A percentile compares a stretch with the other conserved stretches of the same genome.
Evolutionary conservation across 2,329 filamentous ascomycete species (phyloP).

Genomic region (Aspergillus pseudonomiae): DNA sequence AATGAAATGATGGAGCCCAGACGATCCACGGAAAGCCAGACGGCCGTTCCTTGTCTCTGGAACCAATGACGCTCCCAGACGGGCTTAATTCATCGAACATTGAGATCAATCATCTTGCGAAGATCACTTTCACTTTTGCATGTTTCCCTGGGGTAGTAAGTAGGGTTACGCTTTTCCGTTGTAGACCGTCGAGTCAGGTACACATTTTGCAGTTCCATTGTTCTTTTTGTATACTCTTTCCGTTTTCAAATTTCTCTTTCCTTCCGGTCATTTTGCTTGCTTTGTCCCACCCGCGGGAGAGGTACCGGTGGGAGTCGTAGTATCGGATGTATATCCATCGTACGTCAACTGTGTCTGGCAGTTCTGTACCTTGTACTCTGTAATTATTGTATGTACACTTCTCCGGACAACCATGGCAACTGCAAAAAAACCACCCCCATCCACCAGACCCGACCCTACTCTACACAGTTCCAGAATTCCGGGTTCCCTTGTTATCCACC

Average conservation of each 20-base stretch:
- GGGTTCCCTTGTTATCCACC: background rate
- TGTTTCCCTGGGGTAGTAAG: background rate
- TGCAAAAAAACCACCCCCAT: background rate
- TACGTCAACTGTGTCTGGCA: background rate
- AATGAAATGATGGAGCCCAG: conserved; percentile 19
- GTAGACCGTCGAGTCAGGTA: background rate
- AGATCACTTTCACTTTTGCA: background rate
- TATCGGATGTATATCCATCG: background rate
- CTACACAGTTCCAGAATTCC: background rate
- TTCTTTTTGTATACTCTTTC: background rate
- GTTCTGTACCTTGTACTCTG: background rate
- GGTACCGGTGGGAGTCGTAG: background rate
- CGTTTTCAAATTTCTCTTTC: background rate
- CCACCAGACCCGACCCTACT: background rate
- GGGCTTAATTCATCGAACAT: conserved; percentile 4
- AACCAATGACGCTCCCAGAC: conserved; percentile 14
- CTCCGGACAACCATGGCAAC: background rate
- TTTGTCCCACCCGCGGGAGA: background rate
- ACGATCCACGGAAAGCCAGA: conserved; percentile 24
- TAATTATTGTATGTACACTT: background rate
- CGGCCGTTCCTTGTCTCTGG: conserved; percentile 24
- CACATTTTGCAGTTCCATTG: background rate
- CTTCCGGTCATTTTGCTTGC: background rate
- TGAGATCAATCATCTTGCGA: conserved; percentile 10
- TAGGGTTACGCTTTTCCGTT: background rate